Evolutionary conservation across 2,329 filamentous ascomycete species (phyloP).

Genomic region (Aspergillus nomiae): DNA sequence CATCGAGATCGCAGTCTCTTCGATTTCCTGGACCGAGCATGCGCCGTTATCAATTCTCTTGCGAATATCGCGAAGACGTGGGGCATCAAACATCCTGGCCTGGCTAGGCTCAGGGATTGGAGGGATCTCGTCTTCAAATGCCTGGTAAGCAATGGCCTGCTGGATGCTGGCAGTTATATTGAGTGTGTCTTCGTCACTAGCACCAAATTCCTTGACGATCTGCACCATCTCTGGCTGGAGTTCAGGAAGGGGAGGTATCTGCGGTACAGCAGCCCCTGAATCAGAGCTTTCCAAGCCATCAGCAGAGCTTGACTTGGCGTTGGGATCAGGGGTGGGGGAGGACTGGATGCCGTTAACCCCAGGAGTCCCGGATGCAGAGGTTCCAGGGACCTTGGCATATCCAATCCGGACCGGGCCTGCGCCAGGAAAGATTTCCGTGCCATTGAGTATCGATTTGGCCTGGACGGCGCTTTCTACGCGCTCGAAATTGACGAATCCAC

Average conservation of each 20-base stretch:
- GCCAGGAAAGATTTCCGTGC: slow-evolving; percentile 97
- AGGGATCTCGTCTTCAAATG: slow-evolving; percentile 82
- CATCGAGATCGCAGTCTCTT: slow-evolving; percentile 90
- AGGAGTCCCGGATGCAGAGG: slow-evolving; percentile 76
- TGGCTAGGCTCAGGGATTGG: slow-evolving; percentile 84
- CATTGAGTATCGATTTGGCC: slow-evolving; percentile 84
- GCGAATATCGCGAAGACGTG: slow-evolving; percentile 89
- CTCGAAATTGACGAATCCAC: slow-evolving; percentile 98
- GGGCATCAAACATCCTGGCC: slow-evolving; percentile 87
- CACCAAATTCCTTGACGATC: slow-evolving; percentile 88
- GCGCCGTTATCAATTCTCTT: slow-evolving; percentile 97
- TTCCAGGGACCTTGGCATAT: slow-evolving; percentile 92
- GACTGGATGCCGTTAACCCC: slow-evolving; percentile 85
- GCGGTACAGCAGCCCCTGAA: slow-evolving; percentile 43
- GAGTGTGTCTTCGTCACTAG: slow-evolving; percentile 73
- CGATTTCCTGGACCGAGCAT: slow-evolving; percentile 82
- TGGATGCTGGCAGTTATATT: slow-evolving; percentile 75
- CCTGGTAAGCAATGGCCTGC: slow-evolving; percentile 71
- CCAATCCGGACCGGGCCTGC: slow-evolving; percentile 94
- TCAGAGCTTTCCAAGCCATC: slow-evolving; percentile 35
- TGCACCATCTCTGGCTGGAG: slow-evolving; percentile 80
- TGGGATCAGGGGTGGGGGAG: slow-evolving; percentile 88
- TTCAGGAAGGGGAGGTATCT: slow-evolving; percentile 72
- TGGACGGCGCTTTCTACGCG: slow-evolving; percentile 85
- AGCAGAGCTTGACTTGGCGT: slow-evolving; percentile 45